A percentile compares a stretch with the other conserved stretches of the same genome.
Conservation (phyloP, 2,329 filamentous ascomycete species). For the Sphaerostilbella broomeana region DNA sequence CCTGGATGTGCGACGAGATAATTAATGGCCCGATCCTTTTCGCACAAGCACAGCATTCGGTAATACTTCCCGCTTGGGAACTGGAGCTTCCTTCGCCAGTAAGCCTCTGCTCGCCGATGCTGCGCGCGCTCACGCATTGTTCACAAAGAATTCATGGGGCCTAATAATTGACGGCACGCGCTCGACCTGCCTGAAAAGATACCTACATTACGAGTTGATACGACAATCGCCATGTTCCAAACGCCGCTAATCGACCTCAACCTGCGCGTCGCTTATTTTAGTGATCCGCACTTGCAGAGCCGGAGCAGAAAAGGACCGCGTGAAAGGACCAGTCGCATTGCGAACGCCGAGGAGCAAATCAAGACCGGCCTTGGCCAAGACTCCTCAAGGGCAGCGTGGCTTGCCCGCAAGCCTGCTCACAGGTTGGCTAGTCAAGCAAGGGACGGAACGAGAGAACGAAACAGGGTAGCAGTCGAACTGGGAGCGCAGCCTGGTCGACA, state of each 20-base stretch:
- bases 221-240: conserved; percentile 1
- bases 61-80: conserved; percentile 11
- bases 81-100: conserved; percentile 7
- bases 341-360: neutral
- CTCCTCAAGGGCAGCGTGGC: neutral
- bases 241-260: conserved; percentile 2
- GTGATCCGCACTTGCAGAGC: conserved; percentile 7
- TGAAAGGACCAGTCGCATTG: neutral
- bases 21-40: no score
- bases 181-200: conserved; percentile 8
- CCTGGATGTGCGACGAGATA: no score
- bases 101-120: neutral
- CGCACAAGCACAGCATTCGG: no score
- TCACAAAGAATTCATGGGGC: neutral
- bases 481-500: no score
- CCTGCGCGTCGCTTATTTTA: conserved; percentile 12
- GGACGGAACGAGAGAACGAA: conserved; percentile 1
- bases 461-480: neutral
- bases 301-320: conserved; percentile 1
- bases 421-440: no score
- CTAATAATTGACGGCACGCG: conserved; percentile 2
- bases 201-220: conserved; percentile 1
- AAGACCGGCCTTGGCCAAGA: no score
- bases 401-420: no score
- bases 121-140: neutral